Conservation (phyloP, 306 rosid genomes). For the Ziziphus jujuba region DNA sequence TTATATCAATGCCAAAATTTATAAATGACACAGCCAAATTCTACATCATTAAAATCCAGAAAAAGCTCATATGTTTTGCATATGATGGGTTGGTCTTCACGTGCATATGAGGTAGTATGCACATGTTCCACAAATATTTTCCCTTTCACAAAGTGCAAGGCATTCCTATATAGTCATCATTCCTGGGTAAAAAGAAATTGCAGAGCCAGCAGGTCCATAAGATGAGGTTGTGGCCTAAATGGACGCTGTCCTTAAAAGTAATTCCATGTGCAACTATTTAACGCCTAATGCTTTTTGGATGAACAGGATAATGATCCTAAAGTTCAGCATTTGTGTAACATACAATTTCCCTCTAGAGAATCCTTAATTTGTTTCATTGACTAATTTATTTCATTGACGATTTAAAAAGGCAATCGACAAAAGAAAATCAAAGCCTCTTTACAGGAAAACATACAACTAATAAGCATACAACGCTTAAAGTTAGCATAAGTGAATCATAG, state of each 20-base stretch:
- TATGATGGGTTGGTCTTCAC: neutral
- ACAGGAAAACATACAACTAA: constrained; percentile 1
- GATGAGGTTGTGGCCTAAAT: neutral
- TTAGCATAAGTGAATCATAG: neutral
- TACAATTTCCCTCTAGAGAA: neutral
- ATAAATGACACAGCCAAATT: too few species aligned
- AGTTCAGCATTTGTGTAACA: neutral
- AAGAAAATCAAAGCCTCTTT: neutral
- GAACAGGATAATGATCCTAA: neutral
- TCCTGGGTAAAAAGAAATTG: neutral
- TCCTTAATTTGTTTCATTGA: too few species aligned
- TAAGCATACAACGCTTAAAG: neutral
- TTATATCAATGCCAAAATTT: too few species aligned
- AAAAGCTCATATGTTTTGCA: constrained; percentile 5
- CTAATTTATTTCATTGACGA: neutral
- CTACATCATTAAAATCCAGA: too few species aligned
- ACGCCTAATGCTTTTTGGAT: neutral
- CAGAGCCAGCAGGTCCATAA: neutral
- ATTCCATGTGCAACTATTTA: neutral
- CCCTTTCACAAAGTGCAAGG: neutral
- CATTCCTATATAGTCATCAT: neutral
- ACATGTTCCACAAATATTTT: neutral
- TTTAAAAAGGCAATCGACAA: neutral
- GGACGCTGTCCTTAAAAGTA: neutral
- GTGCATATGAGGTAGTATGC: constrained; percentile 1